A percentile compares a stretch with the other conserved stretches of the same genome.
These are phyloP conservation scores for Candida andamanensis DNA, from an alignment of 805 yeast genomes.

Conservation along the genomic window DNA sequence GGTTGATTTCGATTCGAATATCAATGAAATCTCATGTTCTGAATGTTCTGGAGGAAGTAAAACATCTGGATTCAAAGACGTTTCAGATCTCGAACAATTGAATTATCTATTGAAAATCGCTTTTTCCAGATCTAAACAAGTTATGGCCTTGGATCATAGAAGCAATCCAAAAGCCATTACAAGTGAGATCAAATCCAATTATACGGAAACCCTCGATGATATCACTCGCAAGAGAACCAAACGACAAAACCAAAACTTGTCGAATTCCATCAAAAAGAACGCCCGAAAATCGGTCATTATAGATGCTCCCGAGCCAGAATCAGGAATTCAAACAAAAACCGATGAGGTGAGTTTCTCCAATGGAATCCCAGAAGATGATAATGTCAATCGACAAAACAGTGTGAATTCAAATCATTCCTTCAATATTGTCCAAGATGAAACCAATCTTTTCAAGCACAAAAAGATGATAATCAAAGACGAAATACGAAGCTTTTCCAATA, in stretches of 20 bases:
- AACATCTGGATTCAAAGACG: constrained; percentile 49
- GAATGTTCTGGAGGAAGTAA: constrained; percentile 4
- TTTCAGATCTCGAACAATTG: constrained; percentile 69
- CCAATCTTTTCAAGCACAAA: constrained; percentile 20
- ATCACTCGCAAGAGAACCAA: constrained; percentile 71
- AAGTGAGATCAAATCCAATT: constrained; percentile 7
- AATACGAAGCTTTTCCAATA: constrained; percentile 23
- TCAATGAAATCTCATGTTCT: constrained; percentile 34
- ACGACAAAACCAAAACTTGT: constrained; percentile 58
- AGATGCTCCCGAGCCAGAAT: constrained; percentile 54
- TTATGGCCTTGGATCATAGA: constrained; percentile 35
- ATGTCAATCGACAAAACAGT: constrained; percentile 14
- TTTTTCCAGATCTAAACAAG: constrained; percentile 62
- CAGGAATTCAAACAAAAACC: constrained; percentile 24
- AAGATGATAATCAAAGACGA: constrained; percentile 31
- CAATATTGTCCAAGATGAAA: constrained; percentile 19
- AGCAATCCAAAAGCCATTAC: constrained; percentile 1
- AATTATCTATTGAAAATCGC: constrained; percentile 80
- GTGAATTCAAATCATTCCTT: constrained; percentile 27
- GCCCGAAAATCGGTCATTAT: constrained; percentile 64
- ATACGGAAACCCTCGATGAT: constrained; percentile 46
- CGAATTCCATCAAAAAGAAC: constrained; percentile 50
- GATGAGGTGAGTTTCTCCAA: constrained; percentile 1
- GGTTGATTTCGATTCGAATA: constrained; percentile 40
- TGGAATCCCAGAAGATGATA: constrained; percentile 2